These are phyloP conservation scores for Zhuliangozyma parablackwelliae DNA, from an alignment of 1,139 yeast species.

Conservation along the genomic window DNA sequence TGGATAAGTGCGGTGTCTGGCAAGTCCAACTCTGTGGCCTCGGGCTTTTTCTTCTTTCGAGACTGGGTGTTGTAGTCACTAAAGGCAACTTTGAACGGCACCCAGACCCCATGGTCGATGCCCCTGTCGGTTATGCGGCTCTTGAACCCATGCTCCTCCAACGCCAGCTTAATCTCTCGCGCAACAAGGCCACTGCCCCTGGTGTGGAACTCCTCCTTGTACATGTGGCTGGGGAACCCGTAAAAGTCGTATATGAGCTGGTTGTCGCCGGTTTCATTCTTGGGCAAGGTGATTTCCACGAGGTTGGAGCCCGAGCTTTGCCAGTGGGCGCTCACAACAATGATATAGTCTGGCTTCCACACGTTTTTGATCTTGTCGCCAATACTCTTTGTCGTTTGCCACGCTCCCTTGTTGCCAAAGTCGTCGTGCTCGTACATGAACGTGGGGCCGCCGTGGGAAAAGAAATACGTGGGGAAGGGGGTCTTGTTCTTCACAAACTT, in stretches of 20 bases:
- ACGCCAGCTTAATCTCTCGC: constrained; percentile 34
- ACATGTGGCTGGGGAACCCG: constrained; percentile 65
- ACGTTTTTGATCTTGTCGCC: constrained; percentile 48
- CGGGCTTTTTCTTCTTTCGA: constrained; percentile 9
- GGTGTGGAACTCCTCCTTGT: constrained; percentile 57
- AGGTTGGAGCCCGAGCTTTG: constrained; percentile 41
- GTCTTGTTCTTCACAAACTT: constrained; percentile 14
- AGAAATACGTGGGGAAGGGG: constrained; percentile 55
- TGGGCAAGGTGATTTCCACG: constrained; percentile 50
- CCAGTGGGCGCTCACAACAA: constrained; percentile 78
- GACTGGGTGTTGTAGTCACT: constrained; percentile 32
- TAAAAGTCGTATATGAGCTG: constrained; percentile 65
- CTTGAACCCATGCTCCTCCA: constrained; percentile 40
- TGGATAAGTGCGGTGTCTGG: constrained; percentile 53
- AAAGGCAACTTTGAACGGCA: constrained; percentile 70
- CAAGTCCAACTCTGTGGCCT: constrained; percentile 36
- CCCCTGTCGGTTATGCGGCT: constrained; percentile 52
- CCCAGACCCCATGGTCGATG: constrained; percentile 81
- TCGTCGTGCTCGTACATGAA: constrained; percentile 50
- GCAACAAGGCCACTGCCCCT: constrained; percentile 41
- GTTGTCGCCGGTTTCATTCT: constrained; percentile 12
- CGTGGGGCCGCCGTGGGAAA: constrained; percentile 79
- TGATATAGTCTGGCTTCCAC: constrained; percentile 59
- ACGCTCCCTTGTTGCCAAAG: constrained; percentile 55
- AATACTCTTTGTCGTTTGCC: constrained; percentile 41